A percentile compares a stretch with the other conserved stretches of the same genome.
Conservation (phyloP, 2,329 filamentous ascomycete genomes). For the Rachicladosporium sp. region DNA sequence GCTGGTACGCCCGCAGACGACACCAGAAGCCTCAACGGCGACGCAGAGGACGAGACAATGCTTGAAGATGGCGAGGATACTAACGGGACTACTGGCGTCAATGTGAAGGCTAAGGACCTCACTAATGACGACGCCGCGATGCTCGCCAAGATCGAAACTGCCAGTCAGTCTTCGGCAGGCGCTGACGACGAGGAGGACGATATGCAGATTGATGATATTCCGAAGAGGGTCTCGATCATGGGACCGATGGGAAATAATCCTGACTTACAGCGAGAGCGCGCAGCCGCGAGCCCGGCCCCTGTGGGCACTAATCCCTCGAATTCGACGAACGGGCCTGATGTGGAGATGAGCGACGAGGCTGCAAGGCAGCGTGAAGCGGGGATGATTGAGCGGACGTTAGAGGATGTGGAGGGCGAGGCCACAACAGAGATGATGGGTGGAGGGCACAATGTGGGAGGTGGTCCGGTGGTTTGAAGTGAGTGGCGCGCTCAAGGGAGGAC, state of each 20-base stretch:
- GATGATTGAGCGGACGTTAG: slow-evolving; percentile 16
- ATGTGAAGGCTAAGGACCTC: too few relatives aligned
- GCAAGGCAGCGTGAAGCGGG: slow-evolving; percentile 20
- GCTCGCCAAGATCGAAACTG: slow-evolving; percentile 4
- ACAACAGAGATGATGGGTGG: slow-evolving; percentile 16
- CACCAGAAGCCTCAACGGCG: slow-evolving; percentile 19
- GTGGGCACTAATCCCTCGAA: slow-evolving; percentile 3
- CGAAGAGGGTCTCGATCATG: too few relatives aligned
- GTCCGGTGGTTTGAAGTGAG: slow-evolving; percentile 9
- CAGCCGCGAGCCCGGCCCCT: neutral
- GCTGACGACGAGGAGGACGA: slow-evolving; percentile 22
- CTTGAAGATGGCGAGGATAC: slow-evolving; percentile 1
- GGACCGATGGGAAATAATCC: slow-evolving; percentile 18
- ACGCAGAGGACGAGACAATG: slow-evolving; percentile 11
- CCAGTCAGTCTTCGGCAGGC: slow-evolving; percentile 7
- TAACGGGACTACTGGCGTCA: too few relatives aligned
- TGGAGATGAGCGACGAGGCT: slow-evolving; percentile 15
- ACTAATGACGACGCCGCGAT: slow-evolving; percentile 1
- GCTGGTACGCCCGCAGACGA: slow-evolving; percentile 27
- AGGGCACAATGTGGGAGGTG: slow-evolving; percentile 10
- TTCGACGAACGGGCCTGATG: slow-evolving; percentile 9
- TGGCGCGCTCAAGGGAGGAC: neutral
- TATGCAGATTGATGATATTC: slow-evolving; percentile 12
- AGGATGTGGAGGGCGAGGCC: slow-evolving; percentile 20
- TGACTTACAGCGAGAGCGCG: neutral